Evolutionary conservation across 176 grass and related monocot genomes (phyloP).

Genomic region (Aegilops longissima): DNA sequence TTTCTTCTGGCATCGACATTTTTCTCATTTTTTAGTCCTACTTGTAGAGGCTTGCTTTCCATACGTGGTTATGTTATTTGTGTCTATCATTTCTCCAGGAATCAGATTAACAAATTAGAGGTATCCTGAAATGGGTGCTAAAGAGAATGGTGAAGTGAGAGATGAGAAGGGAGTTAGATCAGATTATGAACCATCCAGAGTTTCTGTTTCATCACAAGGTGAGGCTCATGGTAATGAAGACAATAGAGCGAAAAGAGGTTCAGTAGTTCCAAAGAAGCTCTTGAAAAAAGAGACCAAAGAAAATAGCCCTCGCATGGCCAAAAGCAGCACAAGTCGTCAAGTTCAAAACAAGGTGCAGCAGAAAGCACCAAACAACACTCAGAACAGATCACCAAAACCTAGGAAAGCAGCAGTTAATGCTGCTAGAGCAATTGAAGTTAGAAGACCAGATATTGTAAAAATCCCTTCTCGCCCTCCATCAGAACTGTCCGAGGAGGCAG

Average conservation of each 20-base stretch:
- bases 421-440: constrained; percentile 50
- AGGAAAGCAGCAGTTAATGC: constrained; percentile 36
- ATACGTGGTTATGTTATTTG: background rate
- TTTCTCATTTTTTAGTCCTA: background rate
- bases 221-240: constrained; percentile 51
- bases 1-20: background rate
- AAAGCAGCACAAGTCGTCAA: constrained; percentile 47
- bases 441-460: constrained; percentile 46
- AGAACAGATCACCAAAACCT: constrained; percentile 67
- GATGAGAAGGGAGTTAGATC: constrained; percentile 68
- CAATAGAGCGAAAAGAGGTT: constrained; percentile 43
- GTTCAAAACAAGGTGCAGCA: constrained; percentile 64
- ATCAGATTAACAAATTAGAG: constrained; percentile 16
- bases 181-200: constrained; percentile 62
- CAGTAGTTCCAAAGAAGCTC: constrained; percentile 75
- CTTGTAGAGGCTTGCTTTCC: constrained; percentile 1
- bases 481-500: constrained; percentile 73
- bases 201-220: constrained; percentile 72
- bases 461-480: constrained; percentile 54
- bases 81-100: constrained; percentile 36
- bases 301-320: constrained; percentile 46
- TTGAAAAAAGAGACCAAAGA: constrained; percentile 67
- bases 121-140: constrained; percentile 73
- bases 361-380: constrained; percentile 58
- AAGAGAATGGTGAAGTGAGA: constrained; percentile 70